Evolutionary conservation across 2,329 filamentous ascomycete species (phyloP).

Genomic region (Orbilia javanica): DNA sequence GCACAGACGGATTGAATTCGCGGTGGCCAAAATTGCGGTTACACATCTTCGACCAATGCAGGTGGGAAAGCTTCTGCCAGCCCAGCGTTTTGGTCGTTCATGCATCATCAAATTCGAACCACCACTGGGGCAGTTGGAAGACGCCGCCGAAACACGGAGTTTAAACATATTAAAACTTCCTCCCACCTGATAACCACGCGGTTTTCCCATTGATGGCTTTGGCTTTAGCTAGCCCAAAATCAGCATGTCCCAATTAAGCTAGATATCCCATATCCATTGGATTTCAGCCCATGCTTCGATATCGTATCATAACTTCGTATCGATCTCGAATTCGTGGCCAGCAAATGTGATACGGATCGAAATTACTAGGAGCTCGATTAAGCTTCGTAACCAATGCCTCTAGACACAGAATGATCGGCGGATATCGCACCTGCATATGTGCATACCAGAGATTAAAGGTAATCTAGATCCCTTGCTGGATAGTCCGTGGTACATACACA

Average conservation of each 20-base stretch:
- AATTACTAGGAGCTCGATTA: slow-evolving; percentile 36
- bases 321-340: neutral
- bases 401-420: slow-evolving; percentile 9
- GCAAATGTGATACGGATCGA: slow-evolving; percentile 6
- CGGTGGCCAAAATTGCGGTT: neutral
- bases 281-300: neutral
- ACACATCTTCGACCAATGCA: neutral
- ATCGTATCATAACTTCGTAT: neutral
- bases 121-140: neutral
- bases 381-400: slow-evolving; percentile 11
- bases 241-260: neutral
- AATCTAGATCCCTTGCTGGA: slow-evolving; percentile 37
- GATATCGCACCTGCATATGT: slow-evolving; percentile 28
- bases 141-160: slow-evolving; percentile 45
- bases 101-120: neutral
- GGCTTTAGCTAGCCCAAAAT: neutral
- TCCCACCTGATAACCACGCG: slow-evolving; percentile 15
- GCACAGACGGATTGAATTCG: slow-evolving; percentile 7
- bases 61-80: neutral
- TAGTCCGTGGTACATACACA: slow-evolving; percentile 9
- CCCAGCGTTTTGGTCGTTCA: neutral
- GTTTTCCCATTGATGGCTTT: neutral
- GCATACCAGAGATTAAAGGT: slow-evolving; percentile 25
- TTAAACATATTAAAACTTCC: slow-evolving; percentile 31
- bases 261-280: neutral